These are phyloP conservation scores for Leccinum boreale DNA, from an alignment of 768 basidiomycete species.

Conservation along the genomic window DNA sequence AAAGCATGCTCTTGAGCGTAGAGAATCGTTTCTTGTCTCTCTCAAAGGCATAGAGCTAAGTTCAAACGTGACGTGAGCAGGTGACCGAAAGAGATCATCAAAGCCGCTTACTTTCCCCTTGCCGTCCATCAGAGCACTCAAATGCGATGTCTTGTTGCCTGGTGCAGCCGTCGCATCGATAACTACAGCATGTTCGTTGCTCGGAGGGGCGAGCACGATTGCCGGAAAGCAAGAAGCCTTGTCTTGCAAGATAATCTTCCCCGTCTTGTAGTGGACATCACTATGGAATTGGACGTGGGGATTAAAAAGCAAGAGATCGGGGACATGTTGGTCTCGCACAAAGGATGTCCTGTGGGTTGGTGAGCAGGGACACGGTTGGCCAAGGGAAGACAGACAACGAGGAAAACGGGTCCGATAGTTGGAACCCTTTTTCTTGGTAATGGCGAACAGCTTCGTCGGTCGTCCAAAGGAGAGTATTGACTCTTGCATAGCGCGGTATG, in stretches of 20 bases:
- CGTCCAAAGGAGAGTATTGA: conserved; percentile 73
- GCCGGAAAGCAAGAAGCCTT: conserved; percentile 98
- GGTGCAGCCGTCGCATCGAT: conserved; percentile 97
- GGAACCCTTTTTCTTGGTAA: conserved; percentile 57
- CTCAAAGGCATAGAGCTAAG: conserved; percentile 84
- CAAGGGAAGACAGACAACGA: conserved; percentile 40
- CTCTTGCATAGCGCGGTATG: conserved; percentile 83
- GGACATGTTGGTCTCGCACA: conserved; percentile 73
- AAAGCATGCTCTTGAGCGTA: conserved; percentile 82
- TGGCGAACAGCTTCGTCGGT: conserved; percentile 58
- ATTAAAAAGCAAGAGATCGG: conserved; percentile 76
- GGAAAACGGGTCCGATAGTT: conserved; percentile 47
- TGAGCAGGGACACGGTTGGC: background rate
- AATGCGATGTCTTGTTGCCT: conserved; percentile 95
- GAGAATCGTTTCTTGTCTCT: conserved; percentile 76
- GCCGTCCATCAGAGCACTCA: conserved; percentile 84
- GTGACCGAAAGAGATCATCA: background rate
- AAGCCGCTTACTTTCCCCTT: conserved; percentile 63
- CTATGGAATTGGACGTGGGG: conserved; percentile 64
- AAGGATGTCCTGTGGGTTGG: conserved; percentile 52
- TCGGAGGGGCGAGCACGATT: conserved; percentile 73
- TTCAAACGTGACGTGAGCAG: background rate
- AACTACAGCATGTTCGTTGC: conserved; percentile 48
- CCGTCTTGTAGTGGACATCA: conserved; percentile 67
- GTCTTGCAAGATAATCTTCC: conserved; percentile 91